These are phyloP conservation scores for Gaeumannomyces tritici DNA, from an alignment of 2,329 filamentous ascomycete genomes.

Conservation along the genomic window DNA sequence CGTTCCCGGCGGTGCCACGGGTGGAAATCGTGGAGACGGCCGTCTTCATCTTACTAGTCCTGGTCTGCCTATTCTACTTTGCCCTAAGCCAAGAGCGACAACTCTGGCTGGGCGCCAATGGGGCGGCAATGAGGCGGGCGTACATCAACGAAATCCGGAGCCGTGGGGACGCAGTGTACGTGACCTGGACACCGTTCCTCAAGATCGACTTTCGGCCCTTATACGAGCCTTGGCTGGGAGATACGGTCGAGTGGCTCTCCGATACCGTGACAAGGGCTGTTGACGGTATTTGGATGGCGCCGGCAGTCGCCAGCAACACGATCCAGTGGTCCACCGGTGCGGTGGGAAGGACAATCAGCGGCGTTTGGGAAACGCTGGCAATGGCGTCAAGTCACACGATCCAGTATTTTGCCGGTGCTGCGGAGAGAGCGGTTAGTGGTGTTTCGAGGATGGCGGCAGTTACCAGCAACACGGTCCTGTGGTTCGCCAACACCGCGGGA, in stretches of 20 bases:
- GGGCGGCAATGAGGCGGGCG: constrained; percentile 2
- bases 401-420: too few relatives aligned
- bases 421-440: too few relatives aligned
- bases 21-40: background rate
- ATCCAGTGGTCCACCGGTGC: too few relatives aligned
- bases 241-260: background rate
- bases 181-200: background rate
- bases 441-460: too few relatives aligned
- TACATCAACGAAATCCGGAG: constrained; percentile 1
- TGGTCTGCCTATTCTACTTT: background rate
- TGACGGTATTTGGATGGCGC: too few relatives aligned
- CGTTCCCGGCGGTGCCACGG: background rate
- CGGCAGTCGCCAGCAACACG: too few relatives aligned
- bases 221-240: background rate
- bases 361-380: too few relatives aligned
- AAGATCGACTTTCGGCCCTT: constrained; percentile 1
- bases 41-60: background rate
- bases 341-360: too few relatives aligned
- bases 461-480: too few relatives aligned
- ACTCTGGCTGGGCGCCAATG: constrained; percentile 2
- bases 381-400: too few relatives aligned
- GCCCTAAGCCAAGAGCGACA: background rate
- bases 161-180: background rate
- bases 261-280: too few relatives aligned
- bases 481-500: too few relatives aligned